These are phyloP conservation scores for Draba incana DNA, from an alignment of 345 rosid species.

Conservation along the genomic window DNA sequence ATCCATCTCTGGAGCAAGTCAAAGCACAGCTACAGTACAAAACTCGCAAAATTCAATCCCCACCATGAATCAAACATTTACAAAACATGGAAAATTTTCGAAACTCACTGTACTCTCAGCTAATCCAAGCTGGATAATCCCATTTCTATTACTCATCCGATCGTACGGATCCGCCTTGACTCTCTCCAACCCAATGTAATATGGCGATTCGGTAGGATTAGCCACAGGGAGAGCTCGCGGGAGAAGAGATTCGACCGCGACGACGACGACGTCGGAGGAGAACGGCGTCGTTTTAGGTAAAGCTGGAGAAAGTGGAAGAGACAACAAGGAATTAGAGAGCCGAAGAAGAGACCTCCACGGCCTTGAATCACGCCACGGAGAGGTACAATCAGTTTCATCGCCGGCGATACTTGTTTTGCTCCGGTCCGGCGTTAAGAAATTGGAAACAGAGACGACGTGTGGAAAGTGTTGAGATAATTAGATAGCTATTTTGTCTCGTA, in stretches of 20 bases:
- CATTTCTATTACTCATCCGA: conserved; percentile 53
- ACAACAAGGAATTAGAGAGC: conserved; percentile 87
- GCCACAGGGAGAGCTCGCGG: conserved; percentile 63
- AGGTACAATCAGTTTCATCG: conserved; percentile 85
- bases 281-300: conserved; percentile 69
- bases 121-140: conserved; percentile 85
- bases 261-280: conserved; percentile 62
- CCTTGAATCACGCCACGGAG: conserved; percentile 83
- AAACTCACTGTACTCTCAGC: conserved; percentile 73
- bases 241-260: conserved; percentile 56
- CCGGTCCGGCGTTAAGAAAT: conserved; percentile 26
- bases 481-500: background rate
- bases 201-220: conserved; percentile 64
- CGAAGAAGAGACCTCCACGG: conserved; percentile 76
- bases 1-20: conserved; percentile 91
- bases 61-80: conserved; percentile 5
- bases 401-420: conserved; percentile 6
- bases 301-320: conserved; percentile 80
- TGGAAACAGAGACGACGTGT: background rate
- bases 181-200: conserved; percentile 71
- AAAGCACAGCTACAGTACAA: conserved; percentile 62
- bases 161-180: conserved; percentile 63
- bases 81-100: background rate
- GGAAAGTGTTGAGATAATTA: conserved; percentile 13
- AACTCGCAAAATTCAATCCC: background rate